phyloP scores from a whole-genome alignment of 2,329 filamentous ascomycete genomes.

The Pseudocercospora fuligena region DNA sequence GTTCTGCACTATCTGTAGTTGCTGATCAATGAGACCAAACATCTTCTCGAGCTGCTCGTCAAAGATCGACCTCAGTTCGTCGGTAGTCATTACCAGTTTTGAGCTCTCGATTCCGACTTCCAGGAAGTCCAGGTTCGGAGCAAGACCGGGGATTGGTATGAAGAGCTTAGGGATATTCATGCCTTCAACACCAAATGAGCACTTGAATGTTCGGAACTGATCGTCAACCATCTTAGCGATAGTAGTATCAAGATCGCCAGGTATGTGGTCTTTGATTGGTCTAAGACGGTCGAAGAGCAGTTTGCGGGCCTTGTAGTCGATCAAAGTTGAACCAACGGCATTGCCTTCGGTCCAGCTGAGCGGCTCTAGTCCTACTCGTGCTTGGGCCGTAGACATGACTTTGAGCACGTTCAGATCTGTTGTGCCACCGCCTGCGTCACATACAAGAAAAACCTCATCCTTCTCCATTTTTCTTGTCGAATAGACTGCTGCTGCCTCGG shows the following conservation, averaged over 20 bases:
- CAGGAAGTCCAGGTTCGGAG: constrained; percentile 40
- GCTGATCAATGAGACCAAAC: constrained; percentile 43
- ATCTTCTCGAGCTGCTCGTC: constrained; percentile 45
- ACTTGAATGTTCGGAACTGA: constrained; percentile 49
- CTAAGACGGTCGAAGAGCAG: not conserved
- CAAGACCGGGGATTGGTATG: constrained; percentile 40
- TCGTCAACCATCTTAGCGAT: constrained; percentile 44
- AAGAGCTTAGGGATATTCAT: constrained; percentile 13
- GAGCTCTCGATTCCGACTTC: constrained; percentile 41
- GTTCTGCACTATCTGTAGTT: constrained; percentile 39
- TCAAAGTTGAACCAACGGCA: constrained; percentile 49
- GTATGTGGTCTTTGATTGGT: not conserved
- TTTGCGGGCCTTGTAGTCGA: constrained; percentile 45
- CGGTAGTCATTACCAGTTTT: constrained; percentile 39
- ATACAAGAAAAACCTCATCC: constrained; percentile 55
- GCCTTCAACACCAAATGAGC: constrained; percentile 44
- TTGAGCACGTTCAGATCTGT: constrained; percentile 47
- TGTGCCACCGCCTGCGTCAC: constrained; percentile 58
- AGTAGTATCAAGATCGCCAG: constrained; percentile 8
- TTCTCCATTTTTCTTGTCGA: constrained; percentile 41
- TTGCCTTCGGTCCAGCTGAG: constrained; percentile 28
- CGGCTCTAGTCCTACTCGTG: constrained; percentile 7
- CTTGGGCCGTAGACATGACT: constrained; percentile 29
- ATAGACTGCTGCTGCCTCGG: constrained; percentile 59
- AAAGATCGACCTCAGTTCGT: constrained; percentile 37